Conservation (phyloP, 306 rosid genomes). For the Citrullus mucosospermus region DNA sequence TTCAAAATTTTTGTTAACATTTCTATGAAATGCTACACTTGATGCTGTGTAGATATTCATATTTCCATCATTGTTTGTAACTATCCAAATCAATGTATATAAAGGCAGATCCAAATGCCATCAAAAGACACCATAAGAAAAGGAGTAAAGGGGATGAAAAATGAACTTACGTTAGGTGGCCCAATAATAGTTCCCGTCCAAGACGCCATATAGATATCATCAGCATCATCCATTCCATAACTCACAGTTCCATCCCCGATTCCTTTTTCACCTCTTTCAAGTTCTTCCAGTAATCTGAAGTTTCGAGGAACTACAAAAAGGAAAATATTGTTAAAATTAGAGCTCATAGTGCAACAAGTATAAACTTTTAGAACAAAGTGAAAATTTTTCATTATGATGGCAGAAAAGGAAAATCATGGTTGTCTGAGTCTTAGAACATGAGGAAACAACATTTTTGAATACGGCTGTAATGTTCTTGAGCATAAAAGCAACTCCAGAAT, state of each 20-base stretch:
- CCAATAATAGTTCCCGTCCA: constrained; percentile 99
- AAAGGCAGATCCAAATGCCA: neutral
- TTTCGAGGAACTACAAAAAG: constrained; percentile 66
- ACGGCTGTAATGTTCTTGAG: neutral
- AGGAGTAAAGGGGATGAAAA: neutral
- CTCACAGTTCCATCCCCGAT: constrained; percentile 98
- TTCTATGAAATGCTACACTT: neutral
- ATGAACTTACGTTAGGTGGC: constrained; percentile 66
- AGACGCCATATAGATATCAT: constrained; percentile 87
- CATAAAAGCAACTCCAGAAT: neutral
- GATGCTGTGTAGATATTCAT: neutral
- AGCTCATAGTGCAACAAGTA: neutral
- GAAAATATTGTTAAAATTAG: neutral
- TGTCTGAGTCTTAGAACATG: neutral
- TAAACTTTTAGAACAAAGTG: neutral
- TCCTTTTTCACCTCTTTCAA: constrained; percentile 98
- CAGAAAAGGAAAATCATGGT: too few relatives aligned
- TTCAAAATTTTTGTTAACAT: neutral
- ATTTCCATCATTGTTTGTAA: neutral
- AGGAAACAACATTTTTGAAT: neutral
- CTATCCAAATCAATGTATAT: neutral
- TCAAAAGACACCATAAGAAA: neutral
- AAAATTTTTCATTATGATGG: neutral
- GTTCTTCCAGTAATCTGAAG: constrained; percentile 94
- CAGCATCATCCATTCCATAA: constrained; percentile 98